Evolutionary conservation across 495 filamentous ascomycete genomes (phyloP), one percentile per base, ranked within the genome.

Genomic region (Daldinia bambusicola): DNA sequence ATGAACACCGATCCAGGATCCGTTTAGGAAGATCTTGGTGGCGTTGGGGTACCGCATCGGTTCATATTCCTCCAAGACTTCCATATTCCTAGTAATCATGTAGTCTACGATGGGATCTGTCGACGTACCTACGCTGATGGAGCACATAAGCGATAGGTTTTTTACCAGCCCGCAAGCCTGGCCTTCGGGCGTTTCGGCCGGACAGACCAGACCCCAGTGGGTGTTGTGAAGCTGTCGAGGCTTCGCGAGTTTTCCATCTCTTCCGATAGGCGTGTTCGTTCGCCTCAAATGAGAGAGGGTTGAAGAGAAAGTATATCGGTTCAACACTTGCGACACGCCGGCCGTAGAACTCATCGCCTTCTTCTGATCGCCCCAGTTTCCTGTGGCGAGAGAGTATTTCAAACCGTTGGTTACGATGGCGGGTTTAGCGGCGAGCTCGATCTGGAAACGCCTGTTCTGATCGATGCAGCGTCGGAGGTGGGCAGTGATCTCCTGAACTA

Each of bases 331-430:
- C 9, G 95, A 98, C 32, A 99, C 95, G 82, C 95, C 95, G 56
- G 95, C 95, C 70, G 97, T 98, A 1, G 93, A 90, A 70, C 88
- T 91, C 70, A 91, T 92, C 18, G 95, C 95, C 84, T 98, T 98
- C 87, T 98, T 99, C 80, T 98, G 95, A 67, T 98, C 95, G 67
- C 96, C 96, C 95, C 95, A 99, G 80, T 99, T 99, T 63, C 95
- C 95, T 7, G 95, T 99, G n/a, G 95, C 94, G 48, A 99, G 86
- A 41, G 94, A 97, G 76, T 98, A 98, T 79, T 97, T 96, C 72
- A 99, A 82, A 50, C 93, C 96, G 77, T 94, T 95, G 6, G 94
- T 96, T 62, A 99, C 85, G 9, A 92, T 95, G 55, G 87, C 89
- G n/a, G 90, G 88, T 85, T 97, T 97, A 74, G 98, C 89, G 70